Percentiles rank a stretch among this genome's conserved stretches.
phyloP scores from a whole-genome alignment of 305 asterid species.

The Rubia peregrina region DNA sequence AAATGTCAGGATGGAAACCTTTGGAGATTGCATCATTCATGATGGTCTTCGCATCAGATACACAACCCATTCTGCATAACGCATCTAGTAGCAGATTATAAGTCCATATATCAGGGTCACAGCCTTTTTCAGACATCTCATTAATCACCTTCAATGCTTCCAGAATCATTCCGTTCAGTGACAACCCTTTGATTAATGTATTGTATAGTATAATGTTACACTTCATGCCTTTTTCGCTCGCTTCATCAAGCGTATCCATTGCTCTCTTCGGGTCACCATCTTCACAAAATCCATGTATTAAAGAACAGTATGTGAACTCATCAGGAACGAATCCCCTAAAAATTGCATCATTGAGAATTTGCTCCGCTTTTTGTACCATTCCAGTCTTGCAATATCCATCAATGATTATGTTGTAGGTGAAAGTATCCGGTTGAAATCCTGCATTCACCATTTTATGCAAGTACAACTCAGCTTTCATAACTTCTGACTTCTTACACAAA shows the following conservation, averaged over 20 bases:
- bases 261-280: conserved; percentile 69
- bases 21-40: conserved; percentile 53
- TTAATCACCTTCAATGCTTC: conserved; percentile 66
- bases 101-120: conserved; percentile 65
- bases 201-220: conserved; percentile 52
- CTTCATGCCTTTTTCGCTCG: conserved; percentile 44
- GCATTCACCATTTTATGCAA: conserved; percentile 68
- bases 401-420: conserved; percentile 77
- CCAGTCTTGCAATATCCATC: conserved; percentile 73
- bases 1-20: conserved; percentile 73
- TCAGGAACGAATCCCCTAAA: conserved; percentile 77
- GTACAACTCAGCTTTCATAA: conserved; percentile 63
- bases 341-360: conserved; percentile 55
- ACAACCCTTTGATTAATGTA: conserved; percentile 67
- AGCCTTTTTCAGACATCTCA: conserved; percentile 63
- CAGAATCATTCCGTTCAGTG: conserved; percentile 50
- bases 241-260: conserved; percentile 44
- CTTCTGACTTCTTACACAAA: conserved; percentile 68
- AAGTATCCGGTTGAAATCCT: conserved; percentile 65
- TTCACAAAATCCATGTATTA: conserved; percentile 63
- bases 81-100: conserved; percentile 68
- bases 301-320: conserved; percentile 67
- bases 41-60: conserved; percentile 55
- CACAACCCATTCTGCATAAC: conserved; percentile 78
- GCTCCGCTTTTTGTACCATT: conserved; percentile 57